A percentile compares a stretch with the other conserved stretches of the same genome.
Conservation (phyloP, 2,329 filamentous ascomycete genomes). For the Balansia obtecta region DNA sequence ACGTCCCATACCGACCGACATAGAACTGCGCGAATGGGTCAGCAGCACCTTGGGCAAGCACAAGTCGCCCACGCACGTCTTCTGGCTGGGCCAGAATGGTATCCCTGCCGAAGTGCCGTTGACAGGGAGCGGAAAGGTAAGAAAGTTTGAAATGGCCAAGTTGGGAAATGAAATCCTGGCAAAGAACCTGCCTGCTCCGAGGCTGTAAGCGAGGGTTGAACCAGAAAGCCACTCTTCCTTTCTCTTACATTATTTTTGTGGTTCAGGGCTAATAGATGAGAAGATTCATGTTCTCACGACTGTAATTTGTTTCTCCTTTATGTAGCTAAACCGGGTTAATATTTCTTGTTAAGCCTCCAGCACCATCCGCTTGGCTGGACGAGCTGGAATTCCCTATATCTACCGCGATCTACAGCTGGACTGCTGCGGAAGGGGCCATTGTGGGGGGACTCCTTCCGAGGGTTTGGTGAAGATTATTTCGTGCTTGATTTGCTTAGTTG, state of each 20-base stretch:
- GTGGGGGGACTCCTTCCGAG: neutral
- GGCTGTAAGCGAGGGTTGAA: slow-evolving; percentile 24
- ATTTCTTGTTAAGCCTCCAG: too few relatives aligned
- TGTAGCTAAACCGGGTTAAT: neutral
- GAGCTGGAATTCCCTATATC: neutral
- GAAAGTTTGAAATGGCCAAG: slow-evolving; percentile 52
- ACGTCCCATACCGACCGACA: slow-evolving; percentile 29
- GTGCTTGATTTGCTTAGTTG: too few relatives aligned
- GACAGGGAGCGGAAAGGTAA: slow-evolving; percentile 61
- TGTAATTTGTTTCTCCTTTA: neutral
- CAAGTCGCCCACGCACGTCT: slow-evolving; percentile 61
- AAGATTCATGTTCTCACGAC: neutral
- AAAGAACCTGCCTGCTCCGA: slow-evolving; percentile 32
- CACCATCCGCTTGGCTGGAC: too few relatives aligned
- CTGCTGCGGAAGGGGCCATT: slow-evolving; percentile 8
- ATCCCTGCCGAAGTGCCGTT: slow-evolving; percentile 45
- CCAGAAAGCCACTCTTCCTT: neutral
- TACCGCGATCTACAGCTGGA: slow-evolving; percentile 23
- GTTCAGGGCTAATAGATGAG: neutral
- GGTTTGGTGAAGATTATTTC: neutral
- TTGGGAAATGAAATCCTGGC: slow-evolving; percentile 41
- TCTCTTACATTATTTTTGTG: neutral
- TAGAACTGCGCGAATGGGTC: slow-evolving; percentile 51
- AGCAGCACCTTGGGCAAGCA: slow-evolving; percentile 48
- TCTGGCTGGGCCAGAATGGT: slow-evolving; percentile 56